Evolutionary conservation across 495 filamentous ascomycete genomes (phyloP).

Genomic region (Hypomontagnella monticulosa): DNA sequence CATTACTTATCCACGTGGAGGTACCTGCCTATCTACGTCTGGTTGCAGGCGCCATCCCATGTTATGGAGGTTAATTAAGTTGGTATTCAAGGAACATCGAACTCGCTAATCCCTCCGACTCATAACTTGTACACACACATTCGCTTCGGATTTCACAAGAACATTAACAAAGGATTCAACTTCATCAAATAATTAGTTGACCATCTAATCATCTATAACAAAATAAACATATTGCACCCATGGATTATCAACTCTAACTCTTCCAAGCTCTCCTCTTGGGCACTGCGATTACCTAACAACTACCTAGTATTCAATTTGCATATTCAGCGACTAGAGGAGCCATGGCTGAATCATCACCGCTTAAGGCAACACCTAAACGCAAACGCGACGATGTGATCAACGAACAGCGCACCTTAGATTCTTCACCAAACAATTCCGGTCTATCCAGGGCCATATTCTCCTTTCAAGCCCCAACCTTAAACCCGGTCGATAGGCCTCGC

Average conservation of each 20-base stretch:
- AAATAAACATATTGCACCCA: conserved; percentile 8
- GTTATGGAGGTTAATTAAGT: neutral
- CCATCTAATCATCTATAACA: neutral
- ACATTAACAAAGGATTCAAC: neutral
- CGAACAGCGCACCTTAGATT: conserved; percentile 32
- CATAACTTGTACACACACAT: conserved; percentile 1
- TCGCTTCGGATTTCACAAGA: neutral
- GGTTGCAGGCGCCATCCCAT: conserved; percentile 23
- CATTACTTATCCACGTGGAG: conserved; percentile 8
- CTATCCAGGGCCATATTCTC: conserved; percentile 46
- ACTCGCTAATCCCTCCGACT: conserved; percentile 22
- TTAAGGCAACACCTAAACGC: conserved; percentile 57
- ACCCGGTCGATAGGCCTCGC: conserved; percentile 36
- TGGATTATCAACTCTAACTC: conserved; percentile 26
- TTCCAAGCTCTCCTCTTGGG: conserved; percentile 14
- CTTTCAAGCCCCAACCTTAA: conserved; percentile 45
- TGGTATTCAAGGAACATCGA: neutral
- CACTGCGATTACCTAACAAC: neutral
- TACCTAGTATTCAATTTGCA: neutral
- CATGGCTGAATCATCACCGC: conserved; percentile 43
- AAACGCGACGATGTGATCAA: conserved; percentile 52
- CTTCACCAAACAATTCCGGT: conserved; percentile 24
- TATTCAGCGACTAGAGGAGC: neutral
- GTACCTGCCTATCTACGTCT: conserved; percentile 10
- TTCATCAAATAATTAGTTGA: neutral